Evolutionary conservation across 352 stramenopile genomes (phyloP).

Genomic region (Phytophthora melonis): DNA sequence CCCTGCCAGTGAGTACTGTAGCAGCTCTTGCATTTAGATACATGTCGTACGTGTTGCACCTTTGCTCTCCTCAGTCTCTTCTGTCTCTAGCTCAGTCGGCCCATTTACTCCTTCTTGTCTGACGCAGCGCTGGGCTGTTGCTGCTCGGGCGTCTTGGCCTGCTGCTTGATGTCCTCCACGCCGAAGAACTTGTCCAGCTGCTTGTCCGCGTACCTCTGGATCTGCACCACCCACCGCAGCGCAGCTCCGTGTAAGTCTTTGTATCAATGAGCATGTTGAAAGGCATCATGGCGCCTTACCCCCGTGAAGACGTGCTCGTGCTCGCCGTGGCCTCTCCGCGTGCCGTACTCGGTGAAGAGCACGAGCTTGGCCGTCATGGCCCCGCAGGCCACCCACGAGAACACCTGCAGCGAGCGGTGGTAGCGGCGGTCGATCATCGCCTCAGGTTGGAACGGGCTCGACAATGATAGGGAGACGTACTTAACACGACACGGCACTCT

Average conservation of each 20-base stretch:
- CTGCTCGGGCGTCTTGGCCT: conserved; percentile 23
- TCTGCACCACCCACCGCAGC: conserved; percentile 14
- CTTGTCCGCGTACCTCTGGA: conserved; percentile 83
- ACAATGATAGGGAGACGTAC: background rate
- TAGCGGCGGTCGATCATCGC: conserved; percentile 89
- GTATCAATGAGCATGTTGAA: background rate
- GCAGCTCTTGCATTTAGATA: conserved; percentile 43
- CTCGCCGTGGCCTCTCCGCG: conserved; percentile 47
- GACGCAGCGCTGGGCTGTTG: conserved; percentile 13
- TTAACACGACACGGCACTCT: background rate
- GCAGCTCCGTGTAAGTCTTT: background rate
- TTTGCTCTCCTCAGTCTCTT: background rate
- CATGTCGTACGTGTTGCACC: conserved; percentile 29
- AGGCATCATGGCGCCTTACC: conserved; percentile 38
- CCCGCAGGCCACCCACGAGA: conserved; percentile 80
- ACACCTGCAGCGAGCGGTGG: conserved; percentile 85
- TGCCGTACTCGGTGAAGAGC: conserved; percentile 86
- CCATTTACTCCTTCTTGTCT: conserved; percentile 36
- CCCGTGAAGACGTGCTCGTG: conserved; percentile 84
- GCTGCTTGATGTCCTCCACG: conserved; percentile 70
- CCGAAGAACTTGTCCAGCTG: conserved; percentile 91
- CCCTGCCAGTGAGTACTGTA: conserved; percentile 21
- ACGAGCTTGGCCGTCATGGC: conserved; percentile 88
- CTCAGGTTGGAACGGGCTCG: conserved; percentile 12
- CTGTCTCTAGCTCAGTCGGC: background rate